Evolutionary conservation across 2,329 filamentous ascomycete species (phyloP), one percentile per base, ranked within the genome.

Genomic region (Byssothecium circinans): DNA sequence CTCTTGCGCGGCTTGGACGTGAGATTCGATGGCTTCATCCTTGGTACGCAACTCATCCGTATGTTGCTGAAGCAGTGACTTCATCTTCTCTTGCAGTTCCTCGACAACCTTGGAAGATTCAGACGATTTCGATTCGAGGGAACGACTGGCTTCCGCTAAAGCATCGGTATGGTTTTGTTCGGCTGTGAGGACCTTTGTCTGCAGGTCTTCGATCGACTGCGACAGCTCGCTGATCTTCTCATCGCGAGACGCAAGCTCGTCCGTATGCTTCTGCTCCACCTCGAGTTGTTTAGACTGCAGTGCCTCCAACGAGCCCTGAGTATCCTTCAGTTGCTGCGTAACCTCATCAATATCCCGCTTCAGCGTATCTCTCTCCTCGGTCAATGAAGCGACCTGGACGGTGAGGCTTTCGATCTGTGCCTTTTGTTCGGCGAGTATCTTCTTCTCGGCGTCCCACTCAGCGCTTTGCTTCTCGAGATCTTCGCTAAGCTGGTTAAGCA

Each of bases 401-500:
- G 50, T 62, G 30, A 71, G 55, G 2, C 47, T 47, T 11, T 63
- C 61, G 25, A 70, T 65, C 32, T 63, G 53, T 0, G 50, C 39
- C 15, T 65, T 54, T 45, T 69, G 68, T 34, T 69, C 64, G 0
- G 53, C 55, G n/a, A 68, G 58, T 49, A 62, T 64, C 54, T 65
- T 62, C 60, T 67, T 70, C 27, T 71, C 67, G 14, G 59, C 59
- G 37, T 68, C 65, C 67, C 67, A 71, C 43, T 71, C 54, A 7
- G 50, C 55, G 33, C 64, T 66, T 38, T 69, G 67, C 22, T 62
- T 54, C 41, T 70, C 66, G 10, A 71, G 62, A 41, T 71, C 68
- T 7, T 55, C 57, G 45, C 63, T 68, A 43, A 71, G 56, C 17
- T 71, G 66, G 36, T 60, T 61, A 4, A 71, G 56, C 6, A 70